These are phyloP conservation scores for Arthroderma sp. DNA, from an alignment of 2,329 filamentous ascomycete genomes.

Conservation along the genomic window DNA sequence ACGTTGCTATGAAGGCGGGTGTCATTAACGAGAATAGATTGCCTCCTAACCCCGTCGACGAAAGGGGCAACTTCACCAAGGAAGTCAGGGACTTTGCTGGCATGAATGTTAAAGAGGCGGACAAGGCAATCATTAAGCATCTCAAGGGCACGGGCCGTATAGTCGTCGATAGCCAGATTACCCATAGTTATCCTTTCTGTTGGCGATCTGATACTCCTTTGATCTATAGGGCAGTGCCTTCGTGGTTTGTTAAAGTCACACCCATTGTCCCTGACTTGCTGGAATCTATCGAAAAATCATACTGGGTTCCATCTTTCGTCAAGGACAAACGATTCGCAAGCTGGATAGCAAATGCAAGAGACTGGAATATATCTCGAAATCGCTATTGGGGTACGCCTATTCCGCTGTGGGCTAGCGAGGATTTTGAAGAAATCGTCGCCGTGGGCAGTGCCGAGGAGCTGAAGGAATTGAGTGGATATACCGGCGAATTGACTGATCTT, in stretches of 20 bases:
- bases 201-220: constrained; percentile 89
- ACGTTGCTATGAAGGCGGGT: constrained; percentile 61
- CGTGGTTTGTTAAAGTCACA: constrained; percentile 87
- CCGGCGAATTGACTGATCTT: constrained; percentile 70
- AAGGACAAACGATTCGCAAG: constrained; percentile 84
- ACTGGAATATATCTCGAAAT: constrained; percentile 93
- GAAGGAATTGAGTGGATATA: constrained; percentile 72
- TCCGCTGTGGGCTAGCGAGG: constrained; percentile 83
- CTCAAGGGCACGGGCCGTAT: constrained; percentile 65
- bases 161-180: constrained; percentile 74
- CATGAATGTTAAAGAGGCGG: constrained; percentile 80
- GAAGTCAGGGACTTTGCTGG: constrained; percentile 72
- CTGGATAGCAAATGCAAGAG: constrained; percentile 82
- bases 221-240: constrained; percentile 82
- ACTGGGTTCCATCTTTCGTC: constrained; percentile 84
- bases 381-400: constrained; percentile 93
- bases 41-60: constrained; percentile 86
- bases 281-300: constrained; percentile 75
- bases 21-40: constrained; percentile 63
- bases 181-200: constrained; percentile 88
- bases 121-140: constrained; percentile 85
- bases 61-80: constrained; percentile 64
- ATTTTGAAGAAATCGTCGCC: constrained; percentile 74
- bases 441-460: constrained; percentile 76
- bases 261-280: constrained; percentile 78